These are phyloP conservation scores for Cotoneaster glaucophyllus DNA, from an alignment of 306 rosid species.

Conservation along the genomic window DNA sequence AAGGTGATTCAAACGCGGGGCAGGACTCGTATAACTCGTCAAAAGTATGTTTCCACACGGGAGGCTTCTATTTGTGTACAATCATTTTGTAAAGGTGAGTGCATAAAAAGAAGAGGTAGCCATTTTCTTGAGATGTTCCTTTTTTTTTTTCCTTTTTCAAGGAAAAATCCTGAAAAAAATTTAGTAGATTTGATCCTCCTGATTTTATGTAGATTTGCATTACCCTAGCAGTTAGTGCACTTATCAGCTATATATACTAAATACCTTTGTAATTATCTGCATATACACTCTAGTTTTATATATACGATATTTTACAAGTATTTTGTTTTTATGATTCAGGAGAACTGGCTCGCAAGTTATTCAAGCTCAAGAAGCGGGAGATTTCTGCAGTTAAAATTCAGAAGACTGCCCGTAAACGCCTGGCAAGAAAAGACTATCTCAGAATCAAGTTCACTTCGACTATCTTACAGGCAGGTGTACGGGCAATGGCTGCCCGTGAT, in stretches of 20 bases:
- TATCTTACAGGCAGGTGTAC: constrained; percentile 57
- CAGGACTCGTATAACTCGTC: constrained; percentile 35
- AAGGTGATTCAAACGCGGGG: constrained; percentile 48
- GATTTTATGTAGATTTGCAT: neutral
- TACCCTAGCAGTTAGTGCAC: neutral
- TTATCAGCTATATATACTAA: neutral
- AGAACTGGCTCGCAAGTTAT: constrained; percentile 52
- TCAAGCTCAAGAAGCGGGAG: constrained; percentile 39
- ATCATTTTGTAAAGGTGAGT: constrained; percentile 75
- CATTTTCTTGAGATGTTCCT: neutral
- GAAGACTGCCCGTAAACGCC: constrained; percentile 36
- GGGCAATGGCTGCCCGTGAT: constrained; percentile 43
- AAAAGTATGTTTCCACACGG: constrained; percentile 28
- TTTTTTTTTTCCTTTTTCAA: neutral
- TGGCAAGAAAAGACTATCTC: constrained; percentile 46
- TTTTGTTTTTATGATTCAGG: constrained; percentile 40
- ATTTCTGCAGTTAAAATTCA: constrained; percentile 63
- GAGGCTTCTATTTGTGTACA: constrained; percentile 49
- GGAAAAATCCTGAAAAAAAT: neutral
- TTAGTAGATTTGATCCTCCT: neutral
- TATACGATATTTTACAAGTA: neutral
- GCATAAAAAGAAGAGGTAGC: neutral
- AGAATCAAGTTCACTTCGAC: constrained; percentile 29
- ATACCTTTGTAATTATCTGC: neutral
- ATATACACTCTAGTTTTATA: neutral